Evolutionary conservation across 1,284 basidiomycete genomes (phyloP).

Genomic region (Leccinum griseonigrum): DNA sequence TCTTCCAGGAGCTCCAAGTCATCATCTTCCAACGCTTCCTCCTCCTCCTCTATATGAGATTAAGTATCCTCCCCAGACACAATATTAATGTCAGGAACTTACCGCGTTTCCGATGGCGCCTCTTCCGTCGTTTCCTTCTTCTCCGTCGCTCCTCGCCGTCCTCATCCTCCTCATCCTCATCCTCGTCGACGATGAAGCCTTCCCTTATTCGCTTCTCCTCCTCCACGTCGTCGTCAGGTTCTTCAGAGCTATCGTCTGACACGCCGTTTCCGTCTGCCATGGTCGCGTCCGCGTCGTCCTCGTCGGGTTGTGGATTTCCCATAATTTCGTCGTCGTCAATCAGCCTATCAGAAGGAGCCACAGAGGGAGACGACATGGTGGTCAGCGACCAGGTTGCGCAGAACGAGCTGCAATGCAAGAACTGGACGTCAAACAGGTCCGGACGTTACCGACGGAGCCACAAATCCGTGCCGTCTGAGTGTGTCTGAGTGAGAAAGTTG

Average conservation of each 20-base stretch:
- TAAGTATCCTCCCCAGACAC: constrained; percentile 12
- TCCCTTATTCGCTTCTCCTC: constrained; percentile 72
- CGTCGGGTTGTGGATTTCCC: constrained; percentile 48
- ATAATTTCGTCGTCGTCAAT: constrained; percentile 56
- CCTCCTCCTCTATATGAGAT: constrained; percentile 42
- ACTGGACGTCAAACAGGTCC: constrained; percentile 10
- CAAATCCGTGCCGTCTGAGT: constrained; percentile 11
- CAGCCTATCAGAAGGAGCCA: constrained; percentile 31
- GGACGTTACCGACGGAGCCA: constrained; percentile 29
- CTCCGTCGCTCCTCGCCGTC: constrained; percentile 57
- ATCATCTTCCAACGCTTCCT: constrained; percentile 89
- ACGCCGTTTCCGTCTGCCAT: constrained; percentile 42
- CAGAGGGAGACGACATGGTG: constrained; percentile 56
- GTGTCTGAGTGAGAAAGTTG: background rate
- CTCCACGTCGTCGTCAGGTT: constrained; percentile 81
- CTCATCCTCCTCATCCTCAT: constrained; percentile 65
- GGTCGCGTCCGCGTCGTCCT: constrained; percentile 51
- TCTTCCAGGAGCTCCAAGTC: constrained; percentile 94
- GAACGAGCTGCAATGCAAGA: background rate
- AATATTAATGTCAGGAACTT: constrained; percentile 22
- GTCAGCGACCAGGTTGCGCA: constrained; percentile 17
- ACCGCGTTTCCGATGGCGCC: constrained; percentile 60
- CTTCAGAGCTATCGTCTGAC: constrained; percentile 84
- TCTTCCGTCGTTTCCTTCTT: constrained; percentile 64
- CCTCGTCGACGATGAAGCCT: constrained; percentile 86